These are phyloP conservation scores for Pyrus bretschneideri DNA, from an alignment of 306 rosid species.

Conservation along the genomic window DNA sequence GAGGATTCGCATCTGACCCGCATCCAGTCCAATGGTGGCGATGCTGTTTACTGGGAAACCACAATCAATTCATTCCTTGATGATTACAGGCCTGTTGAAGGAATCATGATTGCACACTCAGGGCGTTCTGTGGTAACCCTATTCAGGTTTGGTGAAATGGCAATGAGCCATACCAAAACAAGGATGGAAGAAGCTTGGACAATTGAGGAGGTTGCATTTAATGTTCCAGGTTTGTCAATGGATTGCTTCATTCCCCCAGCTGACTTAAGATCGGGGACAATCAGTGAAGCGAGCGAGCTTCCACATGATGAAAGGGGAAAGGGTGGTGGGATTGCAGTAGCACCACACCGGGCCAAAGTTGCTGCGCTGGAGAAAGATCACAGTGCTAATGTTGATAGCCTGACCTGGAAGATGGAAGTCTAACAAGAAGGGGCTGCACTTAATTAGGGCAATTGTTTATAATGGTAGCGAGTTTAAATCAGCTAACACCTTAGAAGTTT, in stretches of 20 bases:
- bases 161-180: slow-evolving; percentile 96
- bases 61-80: slow-evolving; percentile 90
- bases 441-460: slow-evolving; percentile 71
- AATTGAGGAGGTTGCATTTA: slow-evolving; percentile 95
- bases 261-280: slow-evolving; percentile 61
- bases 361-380: slow-evolving; percentile 69
- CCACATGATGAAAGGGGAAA: slow-evolving; percentile 72
- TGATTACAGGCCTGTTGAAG: slow-evolving; percentile 91
- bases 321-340: slow-evolving; percentile 35
- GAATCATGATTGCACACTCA: slow-evolving; percentile 96
- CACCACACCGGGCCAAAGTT: slow-evolving; percentile 66
- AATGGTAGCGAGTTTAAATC: slow-evolving; percentile 57
- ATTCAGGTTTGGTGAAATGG: slow-evolving; percentile 95
- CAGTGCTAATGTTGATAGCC: slow-evolving; percentile 41
- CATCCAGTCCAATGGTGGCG: slow-evolving; percentile 80
- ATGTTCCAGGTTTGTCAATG: slow-evolving; percentile 75
- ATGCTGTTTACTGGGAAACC: slow-evolving; percentile 96
- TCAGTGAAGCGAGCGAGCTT: slow-evolving; percentile 74
- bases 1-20: slow-evolving; percentile 99
- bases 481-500: slow-evolving; percentile 56
- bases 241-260: slow-evolving; percentile 99
- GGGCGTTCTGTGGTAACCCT: slow-evolving; percentile 95
- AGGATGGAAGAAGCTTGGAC: slow-evolving; percentile 99
- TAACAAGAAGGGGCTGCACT: slow-evolving; percentile 30
- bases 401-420: slow-evolving; percentile 80